A percentile compares a stretch with the other conserved stretches of the same genome.
Conservation (phyloP, 1,139 yeast species). For the Yarrowia galli region DNA sequence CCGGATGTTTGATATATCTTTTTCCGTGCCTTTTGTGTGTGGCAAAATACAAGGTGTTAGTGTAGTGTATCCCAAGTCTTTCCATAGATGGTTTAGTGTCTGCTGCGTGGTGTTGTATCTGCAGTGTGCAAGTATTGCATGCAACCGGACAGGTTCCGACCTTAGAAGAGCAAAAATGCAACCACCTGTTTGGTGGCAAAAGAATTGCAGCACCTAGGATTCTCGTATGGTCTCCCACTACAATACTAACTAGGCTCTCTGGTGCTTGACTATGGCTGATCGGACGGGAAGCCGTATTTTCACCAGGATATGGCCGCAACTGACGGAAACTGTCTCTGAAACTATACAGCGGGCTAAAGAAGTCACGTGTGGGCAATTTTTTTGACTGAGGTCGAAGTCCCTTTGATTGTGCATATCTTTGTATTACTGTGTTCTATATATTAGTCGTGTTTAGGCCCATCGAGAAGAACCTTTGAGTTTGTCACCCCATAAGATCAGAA, state of each 20-base stretch:
- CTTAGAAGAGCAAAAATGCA: not conserved
- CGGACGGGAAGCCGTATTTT: constrained; percentile 26
- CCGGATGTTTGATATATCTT: not conserved
- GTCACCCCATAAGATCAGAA: not conserved
- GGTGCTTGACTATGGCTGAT: constrained; percentile 26
- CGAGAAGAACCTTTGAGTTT: not conserved
- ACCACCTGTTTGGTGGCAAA: not conserved
- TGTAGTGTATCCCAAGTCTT: no score
- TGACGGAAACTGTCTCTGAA: not conserved
- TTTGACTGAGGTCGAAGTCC: not conserved
- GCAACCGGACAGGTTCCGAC: not conserved
- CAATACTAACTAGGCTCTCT: constrained; percentile 24
- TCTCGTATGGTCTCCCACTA: constrained; percentile 26
- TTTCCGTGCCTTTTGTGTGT: not conserved
- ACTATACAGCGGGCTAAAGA: not conserved
- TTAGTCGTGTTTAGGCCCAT: not conserved
- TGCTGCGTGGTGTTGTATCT: no score
- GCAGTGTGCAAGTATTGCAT: not conserved
- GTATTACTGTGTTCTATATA: no score
- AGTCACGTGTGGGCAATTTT: constrained; percentile 1
- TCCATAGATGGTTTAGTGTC: no score
- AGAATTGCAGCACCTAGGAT: constrained; percentile 21
- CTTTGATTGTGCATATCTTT: no score
- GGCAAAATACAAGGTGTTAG: not conserved
- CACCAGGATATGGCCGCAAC: constrained; percentile 27